Percentiles rank a stretch among this genome's conserved stretches.
Conservation (phyloP, 495 filamentous ascomycete species). For the Daldinia caldariorum region DNA sequence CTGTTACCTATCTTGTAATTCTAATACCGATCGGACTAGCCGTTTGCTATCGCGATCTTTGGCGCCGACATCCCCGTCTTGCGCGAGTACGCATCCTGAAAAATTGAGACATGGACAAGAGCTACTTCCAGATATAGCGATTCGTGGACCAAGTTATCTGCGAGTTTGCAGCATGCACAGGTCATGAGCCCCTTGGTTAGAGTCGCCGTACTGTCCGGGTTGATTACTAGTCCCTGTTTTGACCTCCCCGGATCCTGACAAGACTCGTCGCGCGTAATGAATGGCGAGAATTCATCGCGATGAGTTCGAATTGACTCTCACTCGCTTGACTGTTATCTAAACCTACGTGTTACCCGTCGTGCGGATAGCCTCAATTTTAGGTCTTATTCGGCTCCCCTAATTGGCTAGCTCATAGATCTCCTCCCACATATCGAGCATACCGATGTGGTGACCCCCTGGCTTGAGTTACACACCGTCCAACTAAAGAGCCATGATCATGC, state of each 20-base stretch:
- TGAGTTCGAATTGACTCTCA: constrained; percentile 21
- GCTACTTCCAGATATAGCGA: constrained; percentile 24
- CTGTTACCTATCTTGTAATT: constrained; percentile 15
- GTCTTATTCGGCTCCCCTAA: constrained; percentile 29
- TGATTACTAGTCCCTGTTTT: constrained; percentile 23
- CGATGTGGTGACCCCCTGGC: constrained; percentile 31
- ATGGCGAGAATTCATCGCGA: constrained; percentile 16
- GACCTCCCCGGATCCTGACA: background rate
- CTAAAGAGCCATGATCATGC: constrained; percentile 10
- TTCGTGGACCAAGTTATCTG: constrained; percentile 18
- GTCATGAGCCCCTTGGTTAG: constrained; percentile 18
- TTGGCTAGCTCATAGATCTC: constrained; percentile 19
- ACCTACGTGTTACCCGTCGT: constrained; percentile 22
- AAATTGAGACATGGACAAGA: constrained; percentile 7
- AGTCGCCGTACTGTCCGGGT: constrained; percentile 27
- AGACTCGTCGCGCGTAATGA: background rate
- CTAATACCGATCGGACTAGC: constrained; percentile 21
- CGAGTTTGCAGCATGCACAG: constrained; percentile 35
- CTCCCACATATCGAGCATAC: constrained; percentile 25
- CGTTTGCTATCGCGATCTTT: constrained; percentile 18
- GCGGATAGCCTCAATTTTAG: constrained; percentile 39
- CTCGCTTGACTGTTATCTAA: constrained; percentile 30
- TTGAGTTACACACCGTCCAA: constrained; percentile 33
- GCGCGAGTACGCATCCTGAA: constrained; percentile 1
- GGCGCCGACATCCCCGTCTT: constrained; percentile 29